These are phyloP conservation scores for Scalesia atractyloides DNA, from an alignment of 129 eudicot species.

Conservation along the genomic window DNA sequence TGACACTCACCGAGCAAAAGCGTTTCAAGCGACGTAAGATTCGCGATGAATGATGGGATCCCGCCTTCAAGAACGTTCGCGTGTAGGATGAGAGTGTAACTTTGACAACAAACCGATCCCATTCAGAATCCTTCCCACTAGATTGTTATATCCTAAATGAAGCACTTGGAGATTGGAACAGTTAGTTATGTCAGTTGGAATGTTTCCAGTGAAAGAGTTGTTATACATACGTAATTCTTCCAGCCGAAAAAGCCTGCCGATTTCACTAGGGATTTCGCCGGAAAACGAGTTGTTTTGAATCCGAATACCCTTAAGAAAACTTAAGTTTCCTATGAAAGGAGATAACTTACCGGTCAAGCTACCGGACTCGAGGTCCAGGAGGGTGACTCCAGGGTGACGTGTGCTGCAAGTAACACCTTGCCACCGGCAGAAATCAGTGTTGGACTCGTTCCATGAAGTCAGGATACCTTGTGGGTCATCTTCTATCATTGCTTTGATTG, in stretches of 20 bases:
- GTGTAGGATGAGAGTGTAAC: slow-evolving; percentile 9
- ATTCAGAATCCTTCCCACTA: slow-evolving; percentile 28
- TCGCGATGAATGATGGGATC: slow-evolving; percentile 29
- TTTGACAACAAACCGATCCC: slow-evolving; percentile 23
- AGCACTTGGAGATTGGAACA: slow-evolving; percentile 30
- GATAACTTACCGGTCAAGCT: slow-evolving; percentile 33
- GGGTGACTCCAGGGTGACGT: slow-evolving; percentile 34
- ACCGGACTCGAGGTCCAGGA: slow-evolving; percentile 15
- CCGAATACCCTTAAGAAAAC: slow-evolving; percentile 22
- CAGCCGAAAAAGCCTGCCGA: slow-evolving; percentile 30
- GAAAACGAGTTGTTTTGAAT: slow-evolving; percentile 33
- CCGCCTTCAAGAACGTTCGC: slow-evolving; percentile 34
- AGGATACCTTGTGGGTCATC: slow-evolving; percentile 31
- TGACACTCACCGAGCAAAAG: slow-evolving; percentile 15
- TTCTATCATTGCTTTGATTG: slow-evolving; percentile 31
- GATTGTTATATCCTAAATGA: slow-evolving; percentile 25
- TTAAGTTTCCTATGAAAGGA: slow-evolving; percentile 44
- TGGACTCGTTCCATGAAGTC: slow-evolving; percentile 32
- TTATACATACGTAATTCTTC: slow-evolving; percentile 20
- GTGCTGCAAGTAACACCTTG: slow-evolving; percentile 34
- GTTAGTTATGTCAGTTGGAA: slow-evolving; percentile 30
- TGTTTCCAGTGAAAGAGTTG: slow-evolving; percentile 33
- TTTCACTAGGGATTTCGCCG: slow-evolving; percentile 32
- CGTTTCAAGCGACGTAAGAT: slow-evolving; percentile 18
- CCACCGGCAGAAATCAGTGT: slow-evolving; percentile 25